A percentile compares a stretch with the other conserved stretches of the same genome.
phyloP scores from a whole-genome alignment of 129 eudicot genomes.

The Lonicera japonica region DNA sequence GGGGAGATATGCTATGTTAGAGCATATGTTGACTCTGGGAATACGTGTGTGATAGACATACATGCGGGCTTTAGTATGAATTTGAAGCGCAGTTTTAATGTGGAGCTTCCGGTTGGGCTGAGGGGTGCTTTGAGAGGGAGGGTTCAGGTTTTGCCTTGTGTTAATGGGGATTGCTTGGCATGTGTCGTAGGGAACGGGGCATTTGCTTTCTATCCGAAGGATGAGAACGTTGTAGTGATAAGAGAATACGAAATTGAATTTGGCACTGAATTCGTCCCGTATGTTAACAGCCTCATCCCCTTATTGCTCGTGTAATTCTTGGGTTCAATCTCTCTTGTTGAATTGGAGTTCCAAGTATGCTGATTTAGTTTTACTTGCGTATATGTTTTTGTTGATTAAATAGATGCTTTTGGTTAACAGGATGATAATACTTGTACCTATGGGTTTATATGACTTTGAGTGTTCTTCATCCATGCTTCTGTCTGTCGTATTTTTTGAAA shows the following conservation, averaged over 20 bases:
- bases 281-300: conserved; percentile 49
- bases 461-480: too few relatives aligned
- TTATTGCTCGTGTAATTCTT: background rate
- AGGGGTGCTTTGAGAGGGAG: background rate
- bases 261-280: conserved; percentile 26
- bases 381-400: too few relatives aligned
- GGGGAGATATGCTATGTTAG: conserved; percentile 36
- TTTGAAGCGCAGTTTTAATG: conserved; percentile 10
- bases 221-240: conserved; percentile 16
- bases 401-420: too few relatives aligned
- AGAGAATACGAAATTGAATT: background rate
- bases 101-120: conserved; percentile 4
- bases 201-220: conserved; percentile 20
- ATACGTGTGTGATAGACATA: conserved; percentile 18
- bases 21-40: background rate
- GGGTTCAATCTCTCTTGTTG: background rate
- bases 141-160: conserved; percentile 27
- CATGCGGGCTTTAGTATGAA: conserved; percentile 26
- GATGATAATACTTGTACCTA: too few relatives aligned
- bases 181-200: conserved; percentile 6
- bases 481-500: too few relatives aligned
- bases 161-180: conserved; percentile 23
- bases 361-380: too few relatives aligned
- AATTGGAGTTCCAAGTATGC: too few relatives aligned
- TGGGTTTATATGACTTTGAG: too few relatives aligned